Evolutionary conservation across 2,329 filamentous ascomycete species (phyloP).

Genomic region (Penicillium sclerotigenum): DNA sequence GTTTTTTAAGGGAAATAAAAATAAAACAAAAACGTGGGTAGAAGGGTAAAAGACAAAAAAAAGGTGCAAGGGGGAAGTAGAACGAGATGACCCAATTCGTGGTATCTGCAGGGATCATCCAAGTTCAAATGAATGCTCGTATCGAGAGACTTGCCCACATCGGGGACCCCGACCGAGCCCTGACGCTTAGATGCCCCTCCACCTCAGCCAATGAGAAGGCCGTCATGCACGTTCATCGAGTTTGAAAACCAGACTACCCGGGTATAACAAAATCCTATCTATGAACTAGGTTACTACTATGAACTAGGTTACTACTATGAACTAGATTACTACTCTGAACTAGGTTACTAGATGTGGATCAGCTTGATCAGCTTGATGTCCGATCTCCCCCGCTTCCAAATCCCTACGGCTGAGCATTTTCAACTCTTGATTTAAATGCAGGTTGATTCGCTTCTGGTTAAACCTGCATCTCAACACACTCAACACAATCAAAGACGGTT

Average conservation of each 20-base stretch:
- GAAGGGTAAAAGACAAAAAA: not conserved
- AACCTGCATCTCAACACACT: constrained; percentile 15
- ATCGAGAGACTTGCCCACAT: constrained; percentile 4
- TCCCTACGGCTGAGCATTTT: constrained; percentile 15
- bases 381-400: constrained; percentile 8
- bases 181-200: not conserved
- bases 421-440: constrained; percentile 14
- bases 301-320: constrained; percentile 1
- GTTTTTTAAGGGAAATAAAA: not conserved
- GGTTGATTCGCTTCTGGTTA: not conserved
- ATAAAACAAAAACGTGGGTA: not conserved
- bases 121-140: not conserved
- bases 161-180: constrained; percentile 13
- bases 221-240: not conserved
- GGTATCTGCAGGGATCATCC: constrained; percentile 8
- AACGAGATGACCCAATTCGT: constrained; percentile 10
- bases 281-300: not conserved
- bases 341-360: constrained; percentile 12
- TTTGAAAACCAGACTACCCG: constrained; percentile 5
- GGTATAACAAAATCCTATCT: constrained; percentile 9
- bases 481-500: too few relatives aligned
- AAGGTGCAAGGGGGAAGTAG: constrained; percentile 6
- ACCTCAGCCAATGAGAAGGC: constrained; percentile 11
- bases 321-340: too few relatives aligned
- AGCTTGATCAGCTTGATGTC: constrained; percentile 15